Conservation (phyloP, 225 moss, liverwort and hornwort species). For the Marchantia paleacea region DNA sequence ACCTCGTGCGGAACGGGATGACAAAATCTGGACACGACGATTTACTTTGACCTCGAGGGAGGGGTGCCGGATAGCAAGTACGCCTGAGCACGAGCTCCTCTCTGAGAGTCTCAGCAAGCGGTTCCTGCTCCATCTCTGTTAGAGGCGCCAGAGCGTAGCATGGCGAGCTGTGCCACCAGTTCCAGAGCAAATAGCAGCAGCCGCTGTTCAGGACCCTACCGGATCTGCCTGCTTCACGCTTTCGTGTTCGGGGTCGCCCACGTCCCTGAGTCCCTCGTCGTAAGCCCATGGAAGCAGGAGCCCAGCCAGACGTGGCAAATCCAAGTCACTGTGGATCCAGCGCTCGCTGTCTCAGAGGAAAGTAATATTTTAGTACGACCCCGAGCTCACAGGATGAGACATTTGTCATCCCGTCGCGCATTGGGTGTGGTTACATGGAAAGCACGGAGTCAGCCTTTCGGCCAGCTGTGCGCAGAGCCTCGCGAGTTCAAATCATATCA, state of each 20-base stretch:
- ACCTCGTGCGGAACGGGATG: too few species aligned
- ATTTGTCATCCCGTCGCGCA: neutral
- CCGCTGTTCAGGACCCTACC: too few species aligned
- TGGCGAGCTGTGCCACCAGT: neutral
- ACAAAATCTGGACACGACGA: too few species aligned
- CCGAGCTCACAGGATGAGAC: neutral
- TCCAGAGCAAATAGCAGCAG: too few species aligned
- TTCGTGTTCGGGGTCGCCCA: neutral
- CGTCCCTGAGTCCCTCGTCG: neutral
- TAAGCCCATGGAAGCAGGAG: neutral
- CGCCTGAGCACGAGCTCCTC: too few species aligned
- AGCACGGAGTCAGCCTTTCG: neutral
- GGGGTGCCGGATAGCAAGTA: too few species aligned
- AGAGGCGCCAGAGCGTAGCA: neutral
- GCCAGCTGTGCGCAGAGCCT: neutral
- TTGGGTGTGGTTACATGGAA: neutral
- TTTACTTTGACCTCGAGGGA: too few species aligned
- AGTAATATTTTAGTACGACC: too few species aligned
- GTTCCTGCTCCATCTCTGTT: neutral
- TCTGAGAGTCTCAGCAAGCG: too few species aligned
- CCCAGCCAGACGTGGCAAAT: neutral
- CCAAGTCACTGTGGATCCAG: neutral
- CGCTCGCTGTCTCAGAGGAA: neutral
- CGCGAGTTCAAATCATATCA: neutral
- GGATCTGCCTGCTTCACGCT: neutral